Evolutionary conservation across 352 stramenopile genomes (phyloP).

Genomic region (Pythium scleroteichum): DNA sequence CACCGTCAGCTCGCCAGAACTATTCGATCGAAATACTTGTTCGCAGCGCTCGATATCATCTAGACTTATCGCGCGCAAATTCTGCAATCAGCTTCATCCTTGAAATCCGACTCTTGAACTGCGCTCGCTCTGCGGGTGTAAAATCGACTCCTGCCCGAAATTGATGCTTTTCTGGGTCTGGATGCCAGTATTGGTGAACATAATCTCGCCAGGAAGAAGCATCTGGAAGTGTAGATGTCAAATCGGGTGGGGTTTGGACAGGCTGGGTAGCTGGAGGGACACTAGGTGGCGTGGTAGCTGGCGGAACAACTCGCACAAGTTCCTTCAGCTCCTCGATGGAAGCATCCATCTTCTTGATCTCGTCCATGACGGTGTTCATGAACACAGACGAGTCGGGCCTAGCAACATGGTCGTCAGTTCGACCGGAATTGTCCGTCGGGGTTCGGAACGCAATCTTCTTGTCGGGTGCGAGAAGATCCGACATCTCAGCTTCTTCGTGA

Average conservation of each 20-base stretch:
- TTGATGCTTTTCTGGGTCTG: background rate
- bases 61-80: background rate
- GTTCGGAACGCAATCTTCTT: too few relatives aligned
- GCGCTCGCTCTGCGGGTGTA: background rate
- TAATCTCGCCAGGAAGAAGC: slow-evolving; percentile 1
- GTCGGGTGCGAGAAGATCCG: slow-evolving; percentile 4
- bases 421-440: too few relatives aligned
- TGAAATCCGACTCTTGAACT: background rate
- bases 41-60: background rate
- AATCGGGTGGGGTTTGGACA: too few relatives aligned
- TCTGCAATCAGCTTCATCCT: slow-evolving; percentile 6
- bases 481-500: slow-evolving; percentile 3
- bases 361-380: too few relatives aligned
- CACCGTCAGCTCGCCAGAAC: slow-evolving; percentile 1
- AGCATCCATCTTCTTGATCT: too few relatives aligned
- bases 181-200: slow-evolving; percentile 1
- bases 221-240: background rate
- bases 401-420: too few relatives aligned
- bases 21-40: too few relatives aligned
- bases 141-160: slow-evolving; percentile 5
- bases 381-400: too few relatives aligned
- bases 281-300: too few relatives aligned
- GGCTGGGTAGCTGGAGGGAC: too few relatives aligned
- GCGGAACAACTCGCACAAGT: too few relatives aligned
- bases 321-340: too few relatives aligned